Base-by-base conservation (phyloP, 2,329 filamentous ascomycete genomes). In the Pleoardoris graminearum region DNA sequence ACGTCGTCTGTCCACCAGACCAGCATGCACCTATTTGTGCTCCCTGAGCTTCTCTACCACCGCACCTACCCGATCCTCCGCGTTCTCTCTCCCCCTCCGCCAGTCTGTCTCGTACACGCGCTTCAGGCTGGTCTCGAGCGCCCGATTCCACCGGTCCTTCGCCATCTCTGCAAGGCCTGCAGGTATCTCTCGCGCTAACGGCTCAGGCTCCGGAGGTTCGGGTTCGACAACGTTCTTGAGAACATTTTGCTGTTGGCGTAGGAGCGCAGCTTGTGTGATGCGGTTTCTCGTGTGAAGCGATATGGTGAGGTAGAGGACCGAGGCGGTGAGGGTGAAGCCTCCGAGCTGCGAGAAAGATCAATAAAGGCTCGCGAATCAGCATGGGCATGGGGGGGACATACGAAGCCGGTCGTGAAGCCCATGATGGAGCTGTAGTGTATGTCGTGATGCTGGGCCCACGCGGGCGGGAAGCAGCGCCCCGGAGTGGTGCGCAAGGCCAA, bases 381-480 rank as follows among this genome's bases (percentile, higher is more conserved):
- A 25, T 4, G 16, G 25, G 1, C 16, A 51, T 16, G 6, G 19
- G 10, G 14, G 33, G 22, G 21, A 66, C 71, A 41, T 72, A 80
- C 79, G 61, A 80, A 77, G 71, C 78, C 79, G 16, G 77, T 78
- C 54, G 76, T 78, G 72, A 81, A 80, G 67, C 78, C 78, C 79
- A 81, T 81, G 59, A 50, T 37, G 50, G 29, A 43, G 25, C 19
- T 19, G 46, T 35, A 21, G 36, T 8, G 36, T 43, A 23, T 48
- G 29, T 32, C 23, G 46, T 14, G n/a, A 43, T 29, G 14, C n/a
- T 19, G 6, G 12, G 23, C 10, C 7, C 12, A 16, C 21, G 33
- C 44, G 33, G 35, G 44, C 23, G 44, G 7, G 16, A 19, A 21
- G 32, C 23, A 23, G 22, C 22, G 23, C 44, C 16, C 23, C 21